Evolutionary conservation across 1,139 yeast genomes (phyloP).

Genomic region (Suhomyces choctaworum): DNA sequence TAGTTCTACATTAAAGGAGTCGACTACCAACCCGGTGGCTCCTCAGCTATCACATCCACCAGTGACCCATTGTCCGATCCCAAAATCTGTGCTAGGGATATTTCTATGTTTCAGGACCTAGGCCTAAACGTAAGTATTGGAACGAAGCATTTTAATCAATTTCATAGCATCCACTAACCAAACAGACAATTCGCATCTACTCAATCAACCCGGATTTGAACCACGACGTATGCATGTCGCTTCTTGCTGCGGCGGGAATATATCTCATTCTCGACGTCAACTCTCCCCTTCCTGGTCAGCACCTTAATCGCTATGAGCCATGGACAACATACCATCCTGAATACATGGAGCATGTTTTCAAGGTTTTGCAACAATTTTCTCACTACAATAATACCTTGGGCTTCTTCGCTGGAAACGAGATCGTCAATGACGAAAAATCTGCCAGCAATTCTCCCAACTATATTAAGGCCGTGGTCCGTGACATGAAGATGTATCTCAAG

Average conservation of each 20-base stretch:
- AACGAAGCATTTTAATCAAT: too few species aligned
- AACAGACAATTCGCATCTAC: conserved; percentile 76
- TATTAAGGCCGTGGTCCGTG: conserved; percentile 77
- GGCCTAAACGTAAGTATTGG: conserved; percentile 61
- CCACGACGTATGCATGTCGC: conserved; percentile 89
- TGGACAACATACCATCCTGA: conserved; percentile 73
- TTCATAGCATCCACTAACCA: conserved; percentile 17
- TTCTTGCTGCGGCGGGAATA: conserved; percentile 89
- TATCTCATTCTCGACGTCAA: conserved; percentile 89
- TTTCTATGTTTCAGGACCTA: conserved; percentile 67
- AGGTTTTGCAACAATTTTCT: conserved; percentile 79
- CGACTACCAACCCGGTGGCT: conserved; percentile 90
- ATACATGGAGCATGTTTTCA: conserved; percentile 75
- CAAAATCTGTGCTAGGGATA: conserved; percentile 69
- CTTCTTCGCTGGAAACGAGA: conserved; percentile 93
- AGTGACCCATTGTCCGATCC: conserved; percentile 77
- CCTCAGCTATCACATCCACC: conserved; percentile 57
- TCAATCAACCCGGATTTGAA: conserved; percentile 79
- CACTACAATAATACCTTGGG: conserved; percentile 87
- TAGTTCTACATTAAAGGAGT: conserved; percentile 77
- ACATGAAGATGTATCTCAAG: conserved; percentile 70
- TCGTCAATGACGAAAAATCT: conserved; percentile 76
- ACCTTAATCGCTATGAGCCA: conserved; percentile 84
- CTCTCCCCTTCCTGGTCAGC: conserved; percentile 76
- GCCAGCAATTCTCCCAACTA: conserved; percentile 69